Conservation (phyloP, 2,329 filamentous ascomycete genomes). For the Clonostachys solani region DNA sequence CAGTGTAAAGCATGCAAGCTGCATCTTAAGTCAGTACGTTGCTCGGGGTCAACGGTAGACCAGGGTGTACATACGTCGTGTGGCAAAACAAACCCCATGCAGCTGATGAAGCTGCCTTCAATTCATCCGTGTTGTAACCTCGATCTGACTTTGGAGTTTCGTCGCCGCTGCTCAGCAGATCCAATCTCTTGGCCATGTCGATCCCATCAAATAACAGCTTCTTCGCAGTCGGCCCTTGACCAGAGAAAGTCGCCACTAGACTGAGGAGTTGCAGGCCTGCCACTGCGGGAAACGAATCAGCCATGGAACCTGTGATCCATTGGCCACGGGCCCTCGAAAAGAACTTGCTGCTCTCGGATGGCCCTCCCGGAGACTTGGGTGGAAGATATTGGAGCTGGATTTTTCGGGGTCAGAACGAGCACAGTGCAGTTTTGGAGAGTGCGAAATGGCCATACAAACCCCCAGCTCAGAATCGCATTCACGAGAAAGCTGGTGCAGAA, state of each 20-base stretch:
- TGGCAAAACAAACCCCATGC: constrained; percentile 6
- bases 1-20: constrained; percentile 4
- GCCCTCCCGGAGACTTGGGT: background rate
- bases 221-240: constrained; percentile 1
- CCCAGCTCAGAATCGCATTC: constrained; percentile 24
- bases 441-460: constrained; percentile 14
- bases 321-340: background rate
- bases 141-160: background rate
- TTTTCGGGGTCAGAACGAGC: too few species aligned
- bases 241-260: constrained; percentile 2
- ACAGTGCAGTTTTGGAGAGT: too few species aligned
- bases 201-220: constrained; percentile 2
- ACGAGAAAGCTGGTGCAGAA: constrained; percentile 28
- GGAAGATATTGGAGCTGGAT: background rate
- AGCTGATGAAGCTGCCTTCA: constrained; percentile 1
- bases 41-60: background rate
- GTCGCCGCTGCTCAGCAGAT: background rate
- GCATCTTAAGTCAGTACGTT: background rate
- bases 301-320: background rate
- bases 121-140: background rate
- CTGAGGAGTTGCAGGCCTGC: constrained; percentile 5
- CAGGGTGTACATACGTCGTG: constrained; percentile 1
- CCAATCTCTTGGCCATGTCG: constrained; percentile 2
- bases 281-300: constrained; percentile 1
- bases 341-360: background rate